phyloP scores from a whole-genome alignment of 106 monocot genomes.

The Dendrobium huoshanense region DNA sequence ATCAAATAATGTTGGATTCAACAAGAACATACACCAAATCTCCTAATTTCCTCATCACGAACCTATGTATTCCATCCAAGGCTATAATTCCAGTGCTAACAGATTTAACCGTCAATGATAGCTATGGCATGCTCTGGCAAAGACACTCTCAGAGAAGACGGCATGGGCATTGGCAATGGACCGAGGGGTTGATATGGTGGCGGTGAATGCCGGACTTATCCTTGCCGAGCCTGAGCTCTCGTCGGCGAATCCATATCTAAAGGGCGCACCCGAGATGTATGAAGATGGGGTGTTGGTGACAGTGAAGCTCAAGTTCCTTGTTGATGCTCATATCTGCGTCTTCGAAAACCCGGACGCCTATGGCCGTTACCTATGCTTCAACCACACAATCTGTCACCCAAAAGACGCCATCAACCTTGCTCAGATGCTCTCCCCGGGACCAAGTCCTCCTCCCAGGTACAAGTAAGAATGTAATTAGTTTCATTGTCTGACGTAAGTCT shows the following conservation, averaged over 20 bases:
- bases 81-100: background rate
- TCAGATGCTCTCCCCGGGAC: slow-evolving; percentile 30
- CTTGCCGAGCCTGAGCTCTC: slow-evolving; percentile 35
- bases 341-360: slow-evolving; percentile 54
- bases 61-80: background rate
- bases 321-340: slow-evolving; percentile 56
- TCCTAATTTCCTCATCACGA: background rate
- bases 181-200: slow-evolving; percentile 72
- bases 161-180: slow-evolving; percentile 98
- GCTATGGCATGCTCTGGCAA: slow-evolving; percentile 89
- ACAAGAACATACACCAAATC: background rate
- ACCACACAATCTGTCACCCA: slow-evolving; percentile 42
- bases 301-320: slow-evolving; percentile 55
- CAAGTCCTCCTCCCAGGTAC: slow-evolving; percentile 39
- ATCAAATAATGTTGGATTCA: background rate
- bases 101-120: slow-evolving; percentile 15
- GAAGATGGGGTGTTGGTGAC: slow-evolving; percentile 72
- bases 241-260: slow-evolving; percentile 43
- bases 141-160: slow-evolving; percentile 78
- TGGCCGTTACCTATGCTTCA: slow-evolving; percentile 93
- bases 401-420: slow-evolving; percentile 68
- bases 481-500: background rate
- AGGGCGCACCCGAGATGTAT: slow-evolving; percentile 84
- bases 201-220: slow-evolving; percentile 62
- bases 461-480: background rate